Conservation (phyloP, 2,329 filamentous ascomycete species). For the Calonectria pauciramosa region DNA sequence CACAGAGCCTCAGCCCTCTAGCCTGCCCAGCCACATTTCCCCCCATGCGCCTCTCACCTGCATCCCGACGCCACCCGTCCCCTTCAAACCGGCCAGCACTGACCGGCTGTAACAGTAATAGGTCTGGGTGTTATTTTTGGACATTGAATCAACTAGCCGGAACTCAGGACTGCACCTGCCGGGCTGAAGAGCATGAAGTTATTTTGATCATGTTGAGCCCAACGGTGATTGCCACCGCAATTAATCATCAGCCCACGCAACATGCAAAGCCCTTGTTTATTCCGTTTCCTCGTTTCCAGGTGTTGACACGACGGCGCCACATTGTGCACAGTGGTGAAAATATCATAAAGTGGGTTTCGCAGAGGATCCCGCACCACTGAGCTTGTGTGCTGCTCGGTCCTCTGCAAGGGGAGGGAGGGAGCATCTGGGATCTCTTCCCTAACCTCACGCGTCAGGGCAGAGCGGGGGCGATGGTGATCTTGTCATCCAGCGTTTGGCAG, state of each 20-base stretch:
- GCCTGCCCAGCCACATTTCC: slow-evolving; percentile 6
- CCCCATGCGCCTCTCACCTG: slow-evolving; percentile 17
- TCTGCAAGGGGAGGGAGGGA: background rate
- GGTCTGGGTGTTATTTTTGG: slow-evolving; percentile 7
- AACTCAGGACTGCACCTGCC: slow-evolving; percentile 9
- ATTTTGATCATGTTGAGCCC: background rate
- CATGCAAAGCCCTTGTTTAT: slow-evolving; percentile 34
- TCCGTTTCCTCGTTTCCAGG: slow-evolving; percentile 5
- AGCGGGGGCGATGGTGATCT: slow-evolving; percentile 13
- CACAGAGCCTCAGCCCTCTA: slow-evolving; percentile 8
- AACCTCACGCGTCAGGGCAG: slow-evolving; percentile 23
- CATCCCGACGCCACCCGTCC: slow-evolving; percentile 6
- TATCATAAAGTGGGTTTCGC: slow-evolving; percentile 8
- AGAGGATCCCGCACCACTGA: slow-evolving; percentile 15
- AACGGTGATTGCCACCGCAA: slow-evolving; percentile 27
- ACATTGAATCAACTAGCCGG: background rate
- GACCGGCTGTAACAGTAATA: slow-evolving; percentile 9
- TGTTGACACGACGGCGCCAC: slow-evolving; percentile 10
- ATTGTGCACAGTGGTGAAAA: slow-evolving; percentile 7
- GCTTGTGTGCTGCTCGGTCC: background rate
- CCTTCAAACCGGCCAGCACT: slow-evolving; percentile 13
- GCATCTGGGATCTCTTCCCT: background rate
- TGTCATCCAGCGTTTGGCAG: slow-evolving; percentile 12
- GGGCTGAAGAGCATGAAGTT: background rate
- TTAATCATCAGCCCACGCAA: slow-evolving; percentile 33